Percentiles rank a stretch among this genome's conserved stretches.
Evolutionary conservation across 148 eudicot genomes (phyloP).

Genomic region (Suaeda aralocaspica): DNA sequence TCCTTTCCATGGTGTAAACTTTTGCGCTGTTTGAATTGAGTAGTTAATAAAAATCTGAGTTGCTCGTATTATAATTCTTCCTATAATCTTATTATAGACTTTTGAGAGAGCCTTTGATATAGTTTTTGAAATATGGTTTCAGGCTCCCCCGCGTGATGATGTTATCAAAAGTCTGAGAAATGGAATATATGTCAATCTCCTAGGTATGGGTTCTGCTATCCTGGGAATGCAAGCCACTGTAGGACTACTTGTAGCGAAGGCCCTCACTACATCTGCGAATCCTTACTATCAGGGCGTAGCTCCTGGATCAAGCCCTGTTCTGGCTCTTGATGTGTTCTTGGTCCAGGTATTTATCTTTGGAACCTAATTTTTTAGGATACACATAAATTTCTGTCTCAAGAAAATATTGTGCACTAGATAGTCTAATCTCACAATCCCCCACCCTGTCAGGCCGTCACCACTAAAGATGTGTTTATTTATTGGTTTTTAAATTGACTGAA

Average conservation of each 20-base stretch:
- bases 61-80: not conserved
- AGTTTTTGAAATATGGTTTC: slow-evolving; percentile 25
- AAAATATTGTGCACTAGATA: not conserved
- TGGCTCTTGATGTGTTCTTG: slow-evolving; percentile 84
- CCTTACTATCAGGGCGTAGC: slow-evolving; percentile 72
- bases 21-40: not conserved
- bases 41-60: not conserved
- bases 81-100: not conserved
- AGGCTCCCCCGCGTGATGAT: slow-evolving; percentile 98
- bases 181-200: slow-evolving; percentile 59
- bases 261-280: slow-evolving; percentile 72
- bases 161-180: slow-evolving; percentile 75
- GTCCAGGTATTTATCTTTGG: slow-evolving; percentile 56
- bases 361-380: not conserved
- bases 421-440: not conserved
- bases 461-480: too few relatives aligned
- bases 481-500: too few relatives aligned
- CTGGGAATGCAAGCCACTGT: slow-evolving; percentile 92
- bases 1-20: not conserved
- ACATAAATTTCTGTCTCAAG: not conserved
- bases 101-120: not conserved
- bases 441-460: too few relatives aligned
- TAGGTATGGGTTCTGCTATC: slow-evolving; percentile 92
- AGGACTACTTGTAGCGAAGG: slow-evolving; percentile 76
- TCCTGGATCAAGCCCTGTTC: slow-evolving; percentile 79